Conservation (phyloP, 805 yeast genomes). For the Barnettozyma vustinii region DNA sequence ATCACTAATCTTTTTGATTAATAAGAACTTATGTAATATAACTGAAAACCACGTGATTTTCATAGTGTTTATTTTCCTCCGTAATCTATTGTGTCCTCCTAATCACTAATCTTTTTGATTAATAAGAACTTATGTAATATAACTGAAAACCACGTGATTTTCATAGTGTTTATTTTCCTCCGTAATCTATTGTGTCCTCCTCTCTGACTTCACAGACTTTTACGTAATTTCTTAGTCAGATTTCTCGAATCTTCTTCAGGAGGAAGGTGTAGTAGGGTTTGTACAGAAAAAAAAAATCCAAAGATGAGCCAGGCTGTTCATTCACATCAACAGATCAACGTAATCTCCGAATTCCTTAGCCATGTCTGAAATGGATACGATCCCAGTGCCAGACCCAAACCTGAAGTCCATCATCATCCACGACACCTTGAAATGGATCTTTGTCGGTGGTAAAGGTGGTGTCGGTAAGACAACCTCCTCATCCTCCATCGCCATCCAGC, state of each 20-base stretch:
- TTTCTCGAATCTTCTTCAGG: neutral
- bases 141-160: too few species aligned
- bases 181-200: too few species aligned
- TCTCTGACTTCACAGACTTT: too few species aligned
- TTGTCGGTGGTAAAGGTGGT: slow-evolving; percentile 99
- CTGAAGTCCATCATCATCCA: slow-evolving; percentile 64
- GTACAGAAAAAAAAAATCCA: neutral
- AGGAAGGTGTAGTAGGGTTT: neutral
- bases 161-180: too few species aligned
- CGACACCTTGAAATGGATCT: slow-evolving; percentile 83
- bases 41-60: too few species aligned
- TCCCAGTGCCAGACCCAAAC: slow-evolving; percentile 50
- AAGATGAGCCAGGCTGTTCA: neutral
- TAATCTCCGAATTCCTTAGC: neutral
- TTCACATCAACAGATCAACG: neutral
- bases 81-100: too few species aligned
- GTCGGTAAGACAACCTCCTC: slow-evolving; percentile 99
- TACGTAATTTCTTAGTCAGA: neutral
- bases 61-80: too few species aligned
- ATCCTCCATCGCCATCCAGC: slow-evolving; percentile 89
- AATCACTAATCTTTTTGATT: too few species aligned
- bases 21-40: too few species aligned
- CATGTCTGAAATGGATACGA: slow-evolving; percentile 22
- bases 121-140: too few species aligned
- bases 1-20: too few species aligned